A percentile compares a stretch with the other conserved stretches of the same genome.
phyloP scores from a whole-genome alignment of 2,329 filamentous ascomycete species.

The Colletotrichum trifolii region DNA sequence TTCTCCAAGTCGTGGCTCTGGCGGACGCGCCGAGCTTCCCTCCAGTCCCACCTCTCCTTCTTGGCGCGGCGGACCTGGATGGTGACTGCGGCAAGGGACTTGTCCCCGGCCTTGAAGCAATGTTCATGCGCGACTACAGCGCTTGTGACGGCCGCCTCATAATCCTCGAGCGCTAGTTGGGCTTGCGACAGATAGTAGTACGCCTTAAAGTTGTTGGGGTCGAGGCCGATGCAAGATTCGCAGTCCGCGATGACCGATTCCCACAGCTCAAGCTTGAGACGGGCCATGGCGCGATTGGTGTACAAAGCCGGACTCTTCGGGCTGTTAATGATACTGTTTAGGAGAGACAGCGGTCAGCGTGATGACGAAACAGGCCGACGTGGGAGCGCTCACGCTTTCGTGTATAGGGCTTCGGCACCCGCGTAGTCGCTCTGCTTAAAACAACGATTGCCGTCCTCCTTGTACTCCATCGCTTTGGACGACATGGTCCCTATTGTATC shows the following conservation, averaged over 20 bases:
- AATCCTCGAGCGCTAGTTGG: slow-evolving; percentile 77
- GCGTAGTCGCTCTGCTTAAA: slow-evolving; percentile 74
- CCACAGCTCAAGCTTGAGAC: slow-evolving; percentile 79
- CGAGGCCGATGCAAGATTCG: slow-evolving; percentile 76
- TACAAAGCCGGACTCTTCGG: slow-evolving; percentile 82
- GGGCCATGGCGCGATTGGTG: slow-evolving; percentile 88
- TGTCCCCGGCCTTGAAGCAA: slow-evolving; percentile 72
- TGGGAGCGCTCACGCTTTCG: slow-evolving; percentile 68
- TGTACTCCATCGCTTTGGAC: slow-evolving; percentile 54
- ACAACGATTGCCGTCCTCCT: slow-evolving; percentile 71
- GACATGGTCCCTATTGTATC: slow-evolving; percentile 19
- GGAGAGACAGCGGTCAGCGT: slow-evolving; percentile 1
- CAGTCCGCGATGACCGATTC: slow-evolving; percentile 83
- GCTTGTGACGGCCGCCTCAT: slow-evolving; percentile 76
- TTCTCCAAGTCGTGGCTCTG: slow-evolving; percentile 68
- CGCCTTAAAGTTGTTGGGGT: slow-evolving; percentile 79
- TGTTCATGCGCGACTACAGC: slow-evolving; percentile 79
- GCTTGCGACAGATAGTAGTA: slow-evolving; percentile 87
- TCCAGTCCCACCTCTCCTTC: slow-evolving; percentile 84
- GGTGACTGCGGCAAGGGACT: slow-evolving; percentile 77
- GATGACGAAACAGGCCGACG: background rate
- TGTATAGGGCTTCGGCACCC: slow-evolving; percentile 76
- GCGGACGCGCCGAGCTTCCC: slow-evolving; percentile 71
- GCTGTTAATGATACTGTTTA: slow-evolving; percentile 77
- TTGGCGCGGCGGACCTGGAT: slow-evolving; percentile 82